These are phyloP conservation scores for Trametes meyenii DNA, from an alignment of 768 basidiomycete genomes.

Conservation along the genomic window DNA sequence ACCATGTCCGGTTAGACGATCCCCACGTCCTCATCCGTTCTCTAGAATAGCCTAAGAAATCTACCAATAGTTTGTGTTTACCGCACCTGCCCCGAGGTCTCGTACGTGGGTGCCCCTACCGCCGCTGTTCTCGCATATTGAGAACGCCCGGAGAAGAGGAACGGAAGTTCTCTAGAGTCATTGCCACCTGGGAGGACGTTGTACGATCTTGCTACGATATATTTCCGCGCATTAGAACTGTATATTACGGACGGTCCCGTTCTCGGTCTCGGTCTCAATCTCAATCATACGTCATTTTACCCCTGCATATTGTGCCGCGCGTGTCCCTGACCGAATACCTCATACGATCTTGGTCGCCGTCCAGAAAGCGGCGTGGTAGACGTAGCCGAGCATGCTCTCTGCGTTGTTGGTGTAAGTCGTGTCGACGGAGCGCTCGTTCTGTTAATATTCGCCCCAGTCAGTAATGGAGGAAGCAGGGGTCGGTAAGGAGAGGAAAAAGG, in stretches of 20 bases:
- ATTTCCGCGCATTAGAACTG: background rate
- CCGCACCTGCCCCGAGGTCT: too few relatives aligned
- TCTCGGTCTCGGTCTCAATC: background rate
- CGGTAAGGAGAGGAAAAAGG: background rate
- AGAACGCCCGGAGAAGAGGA: too few relatives aligned
- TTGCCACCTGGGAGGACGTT: background rate
- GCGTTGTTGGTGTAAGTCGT: slow-evolving; percentile 88
- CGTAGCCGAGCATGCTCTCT: slow-evolving; percentile 80
- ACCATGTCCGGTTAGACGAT: background rate
- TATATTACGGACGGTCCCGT: background rate
- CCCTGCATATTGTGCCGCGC: too few relatives aligned
- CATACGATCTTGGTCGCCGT: slow-evolving; percentile 55
- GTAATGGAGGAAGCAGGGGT: background rate
- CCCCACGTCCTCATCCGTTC: background rate
- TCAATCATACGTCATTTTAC: too few relatives aligned
- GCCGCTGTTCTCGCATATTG: too few relatives aligned
- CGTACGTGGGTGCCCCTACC: too few relatives aligned
- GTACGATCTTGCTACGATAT: background rate
- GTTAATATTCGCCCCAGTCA: background rate
- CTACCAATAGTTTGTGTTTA: background rate
- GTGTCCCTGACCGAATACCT: background rate
- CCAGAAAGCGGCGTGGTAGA: slow-evolving; percentile 87
- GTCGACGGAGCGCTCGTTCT: slow-evolving; percentile 82
- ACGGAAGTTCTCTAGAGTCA: too few relatives aligned
- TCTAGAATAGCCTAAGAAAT: background rate